A percentile compares a stretch with the other conserved stretches of the same genome.
phyloP scores from a whole-genome alignment of 2,329 filamentous ascomycete species.

The Zymoseptoria pseudotritici region DNA sequence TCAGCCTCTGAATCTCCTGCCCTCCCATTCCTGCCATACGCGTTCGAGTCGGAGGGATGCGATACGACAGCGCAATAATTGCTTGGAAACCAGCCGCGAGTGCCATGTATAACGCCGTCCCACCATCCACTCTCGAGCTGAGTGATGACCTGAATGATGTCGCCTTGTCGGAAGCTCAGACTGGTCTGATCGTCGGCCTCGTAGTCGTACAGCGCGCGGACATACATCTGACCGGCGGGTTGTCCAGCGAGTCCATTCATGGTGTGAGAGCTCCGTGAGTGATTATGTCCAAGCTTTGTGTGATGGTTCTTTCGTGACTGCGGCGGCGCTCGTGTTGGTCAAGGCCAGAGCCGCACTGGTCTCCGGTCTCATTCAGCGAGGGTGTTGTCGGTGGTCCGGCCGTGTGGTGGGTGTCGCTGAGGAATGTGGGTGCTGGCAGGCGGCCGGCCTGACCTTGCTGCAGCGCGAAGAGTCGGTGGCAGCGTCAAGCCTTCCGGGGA shows the following conservation, averaged over 20 bases:
- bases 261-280: conserved; percentile 10
- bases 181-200: conserved; percentile 95
- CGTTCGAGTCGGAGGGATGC: conserved; percentile 62
- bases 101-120: conserved; percentile 96
- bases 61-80: conserved; percentile 92
- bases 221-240: conserved; percentile 62
- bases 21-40: conserved; percentile 54
- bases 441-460: background rate
- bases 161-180: conserved; percentile 91
- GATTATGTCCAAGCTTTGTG: background rate
- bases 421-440: background rate
- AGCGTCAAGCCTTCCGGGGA: background rate
- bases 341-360: background rate
- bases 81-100: conserved; percentile 97
- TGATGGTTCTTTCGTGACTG: background rate
- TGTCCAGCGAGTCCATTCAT: conserved; percentile 48
- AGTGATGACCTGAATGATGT: conserved; percentile 97
- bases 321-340: background rate
- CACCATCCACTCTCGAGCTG: conserved; percentile 98
- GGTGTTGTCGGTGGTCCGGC: background rate
- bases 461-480: background rate
- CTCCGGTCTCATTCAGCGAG: background rate
- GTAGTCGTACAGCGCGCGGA: conserved; percentile 95
- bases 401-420: background rate
- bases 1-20: conserved; percentile 33